These are phyloP conservation scores for Euryodendron excelsum DNA, from an alignment of 148 eudicot species.

Conservation along the genomic window DNA sequence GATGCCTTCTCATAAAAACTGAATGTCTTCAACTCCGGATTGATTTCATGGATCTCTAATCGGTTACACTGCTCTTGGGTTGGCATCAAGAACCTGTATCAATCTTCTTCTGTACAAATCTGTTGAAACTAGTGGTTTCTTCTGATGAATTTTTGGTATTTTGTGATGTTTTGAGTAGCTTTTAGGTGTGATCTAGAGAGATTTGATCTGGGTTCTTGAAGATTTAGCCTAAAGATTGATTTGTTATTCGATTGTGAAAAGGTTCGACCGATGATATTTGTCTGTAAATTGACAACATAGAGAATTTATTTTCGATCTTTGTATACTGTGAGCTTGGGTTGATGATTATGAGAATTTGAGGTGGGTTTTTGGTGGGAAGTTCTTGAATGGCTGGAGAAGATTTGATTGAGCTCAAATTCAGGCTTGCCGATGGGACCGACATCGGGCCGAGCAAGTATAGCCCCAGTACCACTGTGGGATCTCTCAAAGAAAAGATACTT, in stretches of 20 bases:
- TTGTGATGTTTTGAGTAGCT: neutral
- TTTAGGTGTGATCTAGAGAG: conserved; percentile 7
- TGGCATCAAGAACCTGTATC: neutral
- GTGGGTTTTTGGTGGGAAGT: conserved; percentile 17
- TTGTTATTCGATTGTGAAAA: neutral
- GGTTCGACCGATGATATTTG: neutral
- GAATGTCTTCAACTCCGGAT: neutral
- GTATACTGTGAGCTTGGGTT: conserved; percentile 7
- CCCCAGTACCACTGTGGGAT: conserved; percentile 59
- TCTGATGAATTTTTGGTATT: neutral
- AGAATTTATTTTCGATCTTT: neutral
- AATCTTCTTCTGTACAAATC: neutral
- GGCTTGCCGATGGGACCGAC: conserved; percentile 84
- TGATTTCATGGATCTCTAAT: neutral
- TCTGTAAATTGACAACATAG: neutral
- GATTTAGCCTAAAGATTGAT: neutral
- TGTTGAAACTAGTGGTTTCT: neutral
- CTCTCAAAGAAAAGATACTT: conserved; percentile 70
- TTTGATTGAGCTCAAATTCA: conserved; percentile 69
- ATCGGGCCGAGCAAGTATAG: conserved; percentile 73
- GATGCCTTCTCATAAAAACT: neutral
- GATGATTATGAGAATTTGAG: conserved; percentile 23
- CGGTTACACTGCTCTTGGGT: neutral
- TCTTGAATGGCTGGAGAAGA: conserved; percentile 69
- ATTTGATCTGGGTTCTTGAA: conserved; percentile 19